Percentiles rank a stretch among this genome's conserved stretches.
Evolutionary conservation across 352 stramenopile species (phyloP).

Genomic region (Globisporangium barbulae): DNA sequence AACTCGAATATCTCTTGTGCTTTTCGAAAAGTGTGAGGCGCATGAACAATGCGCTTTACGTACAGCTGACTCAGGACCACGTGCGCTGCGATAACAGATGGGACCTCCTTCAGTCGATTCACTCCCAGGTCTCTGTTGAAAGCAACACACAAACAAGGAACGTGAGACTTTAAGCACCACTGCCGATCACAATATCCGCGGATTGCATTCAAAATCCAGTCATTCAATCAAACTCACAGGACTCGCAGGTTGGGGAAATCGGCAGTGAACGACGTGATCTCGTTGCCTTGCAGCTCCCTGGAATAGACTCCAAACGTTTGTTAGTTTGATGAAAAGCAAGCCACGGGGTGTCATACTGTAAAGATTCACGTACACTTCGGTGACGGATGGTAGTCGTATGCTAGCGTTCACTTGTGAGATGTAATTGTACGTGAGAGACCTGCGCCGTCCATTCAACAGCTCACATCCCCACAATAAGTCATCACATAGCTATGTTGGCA

Average conservation of each 20-base stretch:
- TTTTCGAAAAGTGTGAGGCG: no score
- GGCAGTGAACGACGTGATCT: neutral
- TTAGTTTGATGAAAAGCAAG: no score
- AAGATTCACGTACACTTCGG: neutral
- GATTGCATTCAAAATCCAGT: no score
- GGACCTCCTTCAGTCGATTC: conserved; percentile 1
- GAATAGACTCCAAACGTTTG: neutral
- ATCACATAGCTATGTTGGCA: neutral
- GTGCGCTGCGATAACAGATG: neutral
- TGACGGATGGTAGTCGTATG: neutral
- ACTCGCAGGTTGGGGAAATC: conserved; percentile 1
- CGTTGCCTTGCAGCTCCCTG: conserved; percentile 6
- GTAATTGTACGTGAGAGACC: conserved; percentile 6
- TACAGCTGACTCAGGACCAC: neutral
- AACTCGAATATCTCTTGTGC: no score
- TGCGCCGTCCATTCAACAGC: neutral
- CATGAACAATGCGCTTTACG: neutral
- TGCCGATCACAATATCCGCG: neutral
- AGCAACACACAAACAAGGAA: neutral
- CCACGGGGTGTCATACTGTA: no score
- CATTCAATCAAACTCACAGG: no score
- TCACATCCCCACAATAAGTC: no score
- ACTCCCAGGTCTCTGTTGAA: neutral
- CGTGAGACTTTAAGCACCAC: neutral
- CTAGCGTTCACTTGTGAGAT: neutral